These are phyloP conservation scores for Bacterosira constricta DNA, from an alignment of 108 stramenopile genomes.

Conservation along the genomic window DNA sequence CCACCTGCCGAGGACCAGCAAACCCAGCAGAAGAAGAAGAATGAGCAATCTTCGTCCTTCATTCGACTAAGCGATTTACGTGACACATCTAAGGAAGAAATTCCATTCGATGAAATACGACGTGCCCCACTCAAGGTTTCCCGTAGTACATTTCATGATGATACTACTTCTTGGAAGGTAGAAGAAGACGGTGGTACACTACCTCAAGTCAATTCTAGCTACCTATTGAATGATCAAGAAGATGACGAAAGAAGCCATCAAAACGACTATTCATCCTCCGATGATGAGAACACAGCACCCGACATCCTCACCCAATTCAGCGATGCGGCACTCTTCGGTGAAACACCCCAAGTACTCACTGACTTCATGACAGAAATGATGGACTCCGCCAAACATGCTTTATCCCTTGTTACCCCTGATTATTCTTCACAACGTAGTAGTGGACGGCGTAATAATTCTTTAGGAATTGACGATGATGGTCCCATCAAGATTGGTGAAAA, in stretches of 20 bases:
- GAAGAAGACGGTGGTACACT: neutral
- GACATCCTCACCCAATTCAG: constrained; percentile 20
- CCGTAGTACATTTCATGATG: too few relatives aligned
- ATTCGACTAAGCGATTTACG: too few relatives aligned
- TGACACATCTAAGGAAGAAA: too few relatives aligned
- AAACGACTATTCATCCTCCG: neutral
- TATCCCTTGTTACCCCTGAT: neutral
- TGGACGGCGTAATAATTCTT: neutral
- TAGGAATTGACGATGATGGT: constrained; percentile 13
- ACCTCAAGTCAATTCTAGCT: neutral
- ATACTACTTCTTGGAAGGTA: too few relatives aligned
- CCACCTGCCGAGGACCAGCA: too few relatives aligned
- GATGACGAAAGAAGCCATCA: neutral
- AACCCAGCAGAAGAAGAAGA: too few relatives aligned
- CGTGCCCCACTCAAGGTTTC: too few relatives aligned
- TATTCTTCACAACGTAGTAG: neutral
- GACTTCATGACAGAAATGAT: constrained; percentile 13
- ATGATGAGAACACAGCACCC: neutral
- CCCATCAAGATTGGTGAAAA: constrained; percentile 32
- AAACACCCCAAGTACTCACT: constrained; percentile 11
- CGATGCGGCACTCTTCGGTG: constrained; percentile 20
- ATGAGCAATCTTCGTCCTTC: too few relatives aligned
- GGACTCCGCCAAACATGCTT: constrained; percentile 9
- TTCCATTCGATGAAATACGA: too few relatives aligned
- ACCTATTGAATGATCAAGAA: neutral